Percentiles rank a stretch among this genome's conserved stretches.
These are phyloP conservation scores for Phytophthora sp. DNA, from an alignment of 352 stramenopile species.

Conservation along the genomic window DNA sequence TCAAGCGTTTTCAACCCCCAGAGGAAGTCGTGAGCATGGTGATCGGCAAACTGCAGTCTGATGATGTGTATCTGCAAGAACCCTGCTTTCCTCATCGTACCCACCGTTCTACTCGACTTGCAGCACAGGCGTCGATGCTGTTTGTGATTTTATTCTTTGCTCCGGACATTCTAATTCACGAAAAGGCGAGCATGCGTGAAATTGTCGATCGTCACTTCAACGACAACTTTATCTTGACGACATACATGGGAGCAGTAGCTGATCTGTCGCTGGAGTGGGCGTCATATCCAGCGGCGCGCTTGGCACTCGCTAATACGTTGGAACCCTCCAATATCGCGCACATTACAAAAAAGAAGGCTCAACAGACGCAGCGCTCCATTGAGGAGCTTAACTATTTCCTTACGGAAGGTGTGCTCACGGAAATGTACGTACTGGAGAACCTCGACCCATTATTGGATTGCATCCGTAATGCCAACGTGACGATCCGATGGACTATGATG, in stretches of 20 bases:
- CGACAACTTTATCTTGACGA: constrained; percentile 96
- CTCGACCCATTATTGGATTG: constrained; percentile 91
- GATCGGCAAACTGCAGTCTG: constrained; percentile 93
- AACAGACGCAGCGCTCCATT: constrained; percentile 87
- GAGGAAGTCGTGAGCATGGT: constrained; percentile 93
- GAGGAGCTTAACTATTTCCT: constrained; percentile 92
- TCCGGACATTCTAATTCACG: constrained; percentile 91
- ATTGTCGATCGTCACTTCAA: constrained; percentile 96
- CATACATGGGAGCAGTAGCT: constrained; percentile 94
- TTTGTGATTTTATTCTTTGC: constrained; percentile 97
- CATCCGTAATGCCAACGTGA: constrained; percentile 93
- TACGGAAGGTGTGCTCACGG: constrained; percentile 91
- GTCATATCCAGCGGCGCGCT: constrained; percentile 86
- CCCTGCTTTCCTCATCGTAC: constrained; percentile 93
- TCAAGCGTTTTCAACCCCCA: constrained; percentile 87
- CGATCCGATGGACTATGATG: constrained; percentile 94
- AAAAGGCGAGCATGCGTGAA: constrained; percentile 93
- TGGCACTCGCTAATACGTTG: constrained; percentile 92
- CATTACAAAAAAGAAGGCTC: constrained; percentile 89
- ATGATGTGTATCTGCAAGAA: constrained; percentile 95
- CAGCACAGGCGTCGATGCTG: constrained; percentile 93
- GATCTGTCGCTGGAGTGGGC: constrained; percentile 94
- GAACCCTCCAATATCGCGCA: constrained; percentile 87
- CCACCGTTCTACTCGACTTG: constrained; percentile 91
- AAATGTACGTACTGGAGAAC: constrained; percentile 95